These are phyloP conservation scores for Setaria italica DNA, from an alignment of 202 grass and related monocot species.

Conservation along the genomic window DNA sequence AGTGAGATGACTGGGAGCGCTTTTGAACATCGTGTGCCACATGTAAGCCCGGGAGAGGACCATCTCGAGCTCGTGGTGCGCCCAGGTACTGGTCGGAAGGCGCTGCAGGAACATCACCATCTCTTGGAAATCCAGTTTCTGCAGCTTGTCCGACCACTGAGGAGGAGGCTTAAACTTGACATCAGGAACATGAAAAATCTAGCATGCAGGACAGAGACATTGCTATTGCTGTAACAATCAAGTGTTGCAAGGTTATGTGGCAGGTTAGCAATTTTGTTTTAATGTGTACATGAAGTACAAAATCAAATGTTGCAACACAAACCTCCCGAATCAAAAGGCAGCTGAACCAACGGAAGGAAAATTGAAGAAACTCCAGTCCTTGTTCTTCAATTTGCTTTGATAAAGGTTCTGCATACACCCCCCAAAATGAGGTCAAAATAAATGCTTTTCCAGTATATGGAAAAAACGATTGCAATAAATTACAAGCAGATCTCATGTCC, in stretches of 20 bases:
- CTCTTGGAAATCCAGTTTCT: slow-evolving; percentile 83
- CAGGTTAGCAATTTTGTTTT: not conserved
- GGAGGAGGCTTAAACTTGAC: not conserved
- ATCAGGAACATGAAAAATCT: slow-evolving; percentile 11
- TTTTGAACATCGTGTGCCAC: slow-evolving; percentile 96
- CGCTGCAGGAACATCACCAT: slow-evolving; percentile 92
- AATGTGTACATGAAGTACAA: not conserved
- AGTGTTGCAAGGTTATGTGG: slow-evolving; percentile 41
- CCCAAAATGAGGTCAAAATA: slow-evolving; percentile 13
- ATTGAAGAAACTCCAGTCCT: slow-evolving; percentile 87
- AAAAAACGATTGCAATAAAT: not conserved
- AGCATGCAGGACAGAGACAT: not conserved
- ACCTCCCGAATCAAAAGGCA: slow-evolving; percentile 91
- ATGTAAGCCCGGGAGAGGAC: slow-evolving; percentile 86
- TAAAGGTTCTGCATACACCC: slow-evolving; percentile 62
- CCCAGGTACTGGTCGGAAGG: slow-evolving; percentile 76
- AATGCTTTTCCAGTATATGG: not conserved
- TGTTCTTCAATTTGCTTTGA: slow-evolving; percentile 85
- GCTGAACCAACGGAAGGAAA: slow-evolving; percentile 82
- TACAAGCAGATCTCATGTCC: not conserved
- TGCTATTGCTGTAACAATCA: not conserved
- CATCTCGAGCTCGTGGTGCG: slow-evolving; percentile 80
- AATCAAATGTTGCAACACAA: slow-evolving; percentile 5
- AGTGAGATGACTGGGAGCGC: slow-evolving; percentile 77
- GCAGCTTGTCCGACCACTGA: slow-evolving; percentile 81